Evolutionary conservation across 2,329 filamentous ascomycete species (phyloP), one percentile per base, ranked within the genome.

Genomic region (Aureobasidium sp.): DNA sequence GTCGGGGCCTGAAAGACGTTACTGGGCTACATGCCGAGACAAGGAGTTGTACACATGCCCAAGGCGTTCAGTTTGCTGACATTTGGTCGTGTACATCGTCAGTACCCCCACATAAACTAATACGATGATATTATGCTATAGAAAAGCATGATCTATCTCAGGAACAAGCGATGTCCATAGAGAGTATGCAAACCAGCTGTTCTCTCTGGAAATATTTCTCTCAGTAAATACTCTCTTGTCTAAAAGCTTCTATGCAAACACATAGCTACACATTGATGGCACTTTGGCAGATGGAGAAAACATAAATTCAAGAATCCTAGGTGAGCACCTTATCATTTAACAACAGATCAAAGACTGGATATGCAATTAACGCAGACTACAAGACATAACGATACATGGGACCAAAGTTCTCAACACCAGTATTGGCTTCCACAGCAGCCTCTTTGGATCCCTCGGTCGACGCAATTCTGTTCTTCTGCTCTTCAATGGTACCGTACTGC

Each of bases 401-500:
- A 6, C 70, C 70, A 61, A 71, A 72, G 60, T 72, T 70, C 63
- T 71, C 70, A 22, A 66, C 66, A 15, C 63, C 66, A 25, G 53
- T 53, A 14, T 49, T 63, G 42, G 61, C 34, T 39, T 63, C 42
- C 25, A 59, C 31, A 27, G 20, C 22, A 8, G 51, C 63, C 37
- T 47, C 61, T 64, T 62, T 62, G 36, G 52, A 36, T 62, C 20
- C 63, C 49, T 34, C 59, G 2, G 63, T 60, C 7, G 59, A 12
- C 7, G 52, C 62, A 14, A 52, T 52, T 17, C 63, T 61, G 14
- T 62, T 64, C 41, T 61, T 63, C 60, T 68, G 66, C 62, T 67
- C 66, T 15, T 65, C 65, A 22, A 68, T 48, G 1, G 66, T 71
- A 0, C 76, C 77, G 64, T 78, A 76, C 66, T 77, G 77, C 65